These are phyloP conservation scores for Tetracladium setigerum DNA, from an alignment of 495 filamentous ascomycete genomes.

Conservation along the genomic window DNA sequence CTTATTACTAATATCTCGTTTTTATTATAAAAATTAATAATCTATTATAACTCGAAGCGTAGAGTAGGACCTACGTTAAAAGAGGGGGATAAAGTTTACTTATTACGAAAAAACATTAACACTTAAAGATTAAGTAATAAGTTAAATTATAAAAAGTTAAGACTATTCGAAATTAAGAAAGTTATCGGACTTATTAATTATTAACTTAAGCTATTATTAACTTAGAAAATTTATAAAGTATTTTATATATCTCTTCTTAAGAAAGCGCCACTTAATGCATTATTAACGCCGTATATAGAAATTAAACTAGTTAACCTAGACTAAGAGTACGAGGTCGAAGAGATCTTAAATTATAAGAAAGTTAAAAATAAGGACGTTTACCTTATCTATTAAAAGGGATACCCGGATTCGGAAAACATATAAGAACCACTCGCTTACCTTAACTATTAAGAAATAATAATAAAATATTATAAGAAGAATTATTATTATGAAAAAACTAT, in stretches of 20 bases:
- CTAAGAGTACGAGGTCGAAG: background rate
- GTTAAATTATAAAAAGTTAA: conserved; percentile 19
- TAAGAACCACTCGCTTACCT: background rate
- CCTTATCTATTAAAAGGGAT: conserved; percentile 4
- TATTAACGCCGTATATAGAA: background rate
- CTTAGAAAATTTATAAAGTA: conserved; percentile 2
- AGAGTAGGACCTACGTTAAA: conserved; percentile 9
- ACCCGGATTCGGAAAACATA: conserved; percentile 1
- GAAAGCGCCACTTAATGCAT: background rate
- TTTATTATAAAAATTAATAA: conserved; percentile 9
- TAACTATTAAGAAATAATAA: background rate
- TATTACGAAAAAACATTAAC: conserved; percentile 22
- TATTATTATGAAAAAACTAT: no score
- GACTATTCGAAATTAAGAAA: conserved; percentile 7
- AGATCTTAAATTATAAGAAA: conserved; percentile 4
- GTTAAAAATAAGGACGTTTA: conserved; percentile 1
- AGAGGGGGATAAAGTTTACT: conserved; percentile 24
- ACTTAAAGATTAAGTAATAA: conserved; percentile 21
- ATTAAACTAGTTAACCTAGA: conserved; percentile 3
- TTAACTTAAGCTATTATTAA: conserved; percentile 2
- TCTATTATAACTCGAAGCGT: conserved; percentile 10
- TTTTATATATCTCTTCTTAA: conserved; percentile 6
- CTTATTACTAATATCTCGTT: conserved; percentile 14
- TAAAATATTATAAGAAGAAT: background rate
- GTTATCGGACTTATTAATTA: conserved; percentile 1